Percentiles rank a stretch among this genome's conserved stretches.
phyloP scores from a whole-genome alignment of 2,329 filamentous ascomycete genomes.

The Cytospora piceae region DNA sequence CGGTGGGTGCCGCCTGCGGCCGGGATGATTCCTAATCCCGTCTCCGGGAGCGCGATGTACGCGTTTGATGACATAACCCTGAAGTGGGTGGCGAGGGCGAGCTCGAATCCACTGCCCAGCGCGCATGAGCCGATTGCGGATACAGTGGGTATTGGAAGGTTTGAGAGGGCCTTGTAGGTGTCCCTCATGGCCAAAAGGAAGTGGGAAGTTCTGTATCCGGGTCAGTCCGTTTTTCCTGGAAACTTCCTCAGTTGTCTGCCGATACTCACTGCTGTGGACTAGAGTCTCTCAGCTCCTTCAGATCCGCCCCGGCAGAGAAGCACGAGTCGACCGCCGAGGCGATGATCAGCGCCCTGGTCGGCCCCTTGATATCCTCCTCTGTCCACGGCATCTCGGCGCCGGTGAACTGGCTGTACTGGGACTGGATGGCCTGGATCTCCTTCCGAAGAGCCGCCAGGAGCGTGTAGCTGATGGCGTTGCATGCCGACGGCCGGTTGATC shows the following conservation, averaged over 20 bases:
- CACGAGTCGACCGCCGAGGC: constrained; percentile 80
- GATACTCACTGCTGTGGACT: constrained; percentile 71
- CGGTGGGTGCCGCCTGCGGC: constrained; percentile 92
- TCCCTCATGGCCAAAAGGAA: constrained; percentile 78
- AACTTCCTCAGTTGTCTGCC: neutral
- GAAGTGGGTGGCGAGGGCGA: constrained; percentile 86
- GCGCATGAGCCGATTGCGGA: constrained; percentile 83
- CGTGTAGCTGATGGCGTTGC: constrained; percentile 86
- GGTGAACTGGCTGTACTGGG: constrained; percentile 57
- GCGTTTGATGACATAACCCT: constrained; percentile 83
- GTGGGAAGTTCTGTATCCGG: constrained; percentile 64
- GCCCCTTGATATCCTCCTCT: constrained; percentile 51
- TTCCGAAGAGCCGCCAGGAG: constrained; percentile 73
- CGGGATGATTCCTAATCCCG: constrained; percentile 88
- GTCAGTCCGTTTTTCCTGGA: neutral
- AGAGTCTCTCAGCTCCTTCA: constrained; percentile 84
- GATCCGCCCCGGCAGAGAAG: constrained; percentile 93
- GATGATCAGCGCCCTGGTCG: constrained; percentile 80
- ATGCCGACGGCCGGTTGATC: constrained; percentile 79
- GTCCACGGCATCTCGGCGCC: constrained; percentile 55
- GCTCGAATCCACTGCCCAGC: constrained; percentile 90
- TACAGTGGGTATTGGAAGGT: constrained; percentile 86
- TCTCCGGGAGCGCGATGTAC: constrained; percentile 84
- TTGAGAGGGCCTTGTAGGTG: constrained; percentile 73
- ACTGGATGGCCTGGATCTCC: constrained; percentile 73